Conservation (phyloP, 2,329 filamentous ascomycete genomes). For the Chrysosporium keratinophilum region DNA sequence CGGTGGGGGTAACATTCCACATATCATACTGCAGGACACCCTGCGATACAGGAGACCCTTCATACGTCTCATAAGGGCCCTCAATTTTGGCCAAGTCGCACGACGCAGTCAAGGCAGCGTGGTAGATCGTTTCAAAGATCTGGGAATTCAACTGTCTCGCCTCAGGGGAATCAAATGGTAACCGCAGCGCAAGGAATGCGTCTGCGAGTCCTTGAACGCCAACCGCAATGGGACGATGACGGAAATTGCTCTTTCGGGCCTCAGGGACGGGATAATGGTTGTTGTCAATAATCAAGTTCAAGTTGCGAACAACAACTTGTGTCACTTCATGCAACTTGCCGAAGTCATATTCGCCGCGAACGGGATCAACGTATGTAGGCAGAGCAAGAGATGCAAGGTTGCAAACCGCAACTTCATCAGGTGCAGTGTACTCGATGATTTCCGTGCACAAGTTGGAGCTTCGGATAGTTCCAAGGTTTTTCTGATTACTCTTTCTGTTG, state of each 20-base stretch:
- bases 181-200: conserved; percentile 89
- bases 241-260: conserved; percentile 91
- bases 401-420: conserved; percentile 97
- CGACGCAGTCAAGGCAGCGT: conserved; percentile 83
- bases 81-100: conserved; percentile 72
- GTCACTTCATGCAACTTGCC: conserved; percentile 91
- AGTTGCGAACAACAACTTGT: conserved; percentile 82
- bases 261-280: conserved; percentile 98
- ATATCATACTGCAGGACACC: conserved; percentile 97
- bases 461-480: conserved; percentile 96
- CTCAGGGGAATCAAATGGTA: conserved; percentile 94
- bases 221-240: conserved; percentile 88
- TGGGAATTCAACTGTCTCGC: conserved; percentile 91
- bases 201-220: conserved; percentile 97
- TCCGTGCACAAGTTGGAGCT: conserved; percentile 99
- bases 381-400: conserved; percentile 92
- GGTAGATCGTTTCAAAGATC: conserved; percentile 99
- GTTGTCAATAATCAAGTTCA: conserved; percentile 97
- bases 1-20: conserved; percentile 89
- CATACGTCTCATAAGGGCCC: conserved; percentile 79
- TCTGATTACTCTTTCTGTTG: conserved; percentile 99
- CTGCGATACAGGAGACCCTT: conserved; percentile 87
- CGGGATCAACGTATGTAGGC: conserved; percentile 81
- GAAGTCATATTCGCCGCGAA: conserved; percentile 81
- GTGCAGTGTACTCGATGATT: conserved; percentile 93